Percentiles rank a stretch among this genome's conserved stretches.
Conservation (phyloP, 2,329 filamentous ascomycete genomes). For the Saccharata proteae region DNA sequence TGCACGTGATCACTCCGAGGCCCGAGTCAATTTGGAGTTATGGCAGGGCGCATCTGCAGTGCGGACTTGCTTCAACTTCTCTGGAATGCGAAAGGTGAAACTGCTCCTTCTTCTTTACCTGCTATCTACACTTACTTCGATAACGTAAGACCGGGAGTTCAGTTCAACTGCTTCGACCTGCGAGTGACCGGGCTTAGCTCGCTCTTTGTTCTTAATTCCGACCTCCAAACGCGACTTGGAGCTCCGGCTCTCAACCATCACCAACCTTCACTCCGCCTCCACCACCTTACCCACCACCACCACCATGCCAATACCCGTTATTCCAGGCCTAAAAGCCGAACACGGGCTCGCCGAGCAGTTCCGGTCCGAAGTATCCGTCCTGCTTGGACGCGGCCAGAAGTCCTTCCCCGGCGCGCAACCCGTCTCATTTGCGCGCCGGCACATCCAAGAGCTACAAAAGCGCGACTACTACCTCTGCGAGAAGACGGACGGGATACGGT, state of each 20-base stretch:
- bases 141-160: too few species aligned
- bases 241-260: neutral
- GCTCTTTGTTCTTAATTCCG: too few species aligned
- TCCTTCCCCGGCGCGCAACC: conserved; percentile 86
- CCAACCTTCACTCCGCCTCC: neutral
- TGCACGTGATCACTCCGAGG: too few species aligned
- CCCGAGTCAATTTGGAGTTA: too few species aligned
- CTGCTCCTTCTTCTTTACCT: too few species aligned
- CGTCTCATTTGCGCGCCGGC: conserved; percentile 74
- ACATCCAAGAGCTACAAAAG: conserved; percentile 68
- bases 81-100: too few species aligned
- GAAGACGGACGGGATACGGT: conserved; percentile 93
- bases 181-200: too few species aligned
- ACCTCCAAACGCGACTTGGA: too few species aligned
- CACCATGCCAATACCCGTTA: conserved; percentile 8
- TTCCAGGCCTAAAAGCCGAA: conserved; percentile 7
- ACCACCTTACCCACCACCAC: neutral
- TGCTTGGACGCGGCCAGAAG: conserved; percentile 57
- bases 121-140: too few species aligned
- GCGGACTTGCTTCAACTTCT: too few species aligned
- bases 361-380: conserved; percentile 58
- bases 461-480: conserved; percentile 96
- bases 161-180: too few species aligned
- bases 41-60: too few species aligned
- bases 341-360: conserved; percentile 33